Percentiles rank a stretch among this genome's conserved stretches.
Conservation (phyloP, 768 basidiomycete species). For the Clitopilus hobsonii region DNA sequence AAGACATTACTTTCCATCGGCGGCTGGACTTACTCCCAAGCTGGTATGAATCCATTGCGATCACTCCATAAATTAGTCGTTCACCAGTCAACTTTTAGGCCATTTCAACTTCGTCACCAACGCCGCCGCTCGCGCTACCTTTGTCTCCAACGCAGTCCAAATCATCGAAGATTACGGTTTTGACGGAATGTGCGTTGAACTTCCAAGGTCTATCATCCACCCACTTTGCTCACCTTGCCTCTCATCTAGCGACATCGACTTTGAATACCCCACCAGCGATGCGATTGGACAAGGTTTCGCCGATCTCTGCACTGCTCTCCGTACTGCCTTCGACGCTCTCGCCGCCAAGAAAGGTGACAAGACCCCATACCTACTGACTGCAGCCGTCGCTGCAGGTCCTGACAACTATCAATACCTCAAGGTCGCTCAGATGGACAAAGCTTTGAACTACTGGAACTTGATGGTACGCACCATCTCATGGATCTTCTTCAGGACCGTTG, state of each 20-base stretch:
- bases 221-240: constrained; percentile 1
- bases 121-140: constrained; percentile 43
- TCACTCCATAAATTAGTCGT: background rate
- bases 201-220: background rate
- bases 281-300: constrained; percentile 65
- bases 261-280: constrained; percentile 64
- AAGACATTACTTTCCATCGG: constrained; percentile 50
- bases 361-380: constrained; percentile 55
- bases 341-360: constrained; percentile 56
- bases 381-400: constrained; percentile 61
- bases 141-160: constrained; percentile 57
- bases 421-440: constrained; percentile 59
- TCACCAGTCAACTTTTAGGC: constrained; percentile 23
- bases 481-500: background rate
- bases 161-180: constrained; percentile 74
- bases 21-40: constrained; percentile 70
- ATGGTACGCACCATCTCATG: constrained; percentile 44
- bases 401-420: constrained; percentile 53
- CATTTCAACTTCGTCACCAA: constrained; percentile 65
- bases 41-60: constrained; percentile 22
- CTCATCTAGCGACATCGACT: constrained; percentile 59
- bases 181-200: constrained; percentile 59
- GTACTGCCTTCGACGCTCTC: constrained; percentile 58
- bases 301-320: constrained; percentile 55
- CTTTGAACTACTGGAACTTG: constrained; percentile 74